These are phyloP conservation scores for Cryptomeria japonica DNA, from an alignment of 75 land plant genomes.

Conservation along the genomic window DNA sequence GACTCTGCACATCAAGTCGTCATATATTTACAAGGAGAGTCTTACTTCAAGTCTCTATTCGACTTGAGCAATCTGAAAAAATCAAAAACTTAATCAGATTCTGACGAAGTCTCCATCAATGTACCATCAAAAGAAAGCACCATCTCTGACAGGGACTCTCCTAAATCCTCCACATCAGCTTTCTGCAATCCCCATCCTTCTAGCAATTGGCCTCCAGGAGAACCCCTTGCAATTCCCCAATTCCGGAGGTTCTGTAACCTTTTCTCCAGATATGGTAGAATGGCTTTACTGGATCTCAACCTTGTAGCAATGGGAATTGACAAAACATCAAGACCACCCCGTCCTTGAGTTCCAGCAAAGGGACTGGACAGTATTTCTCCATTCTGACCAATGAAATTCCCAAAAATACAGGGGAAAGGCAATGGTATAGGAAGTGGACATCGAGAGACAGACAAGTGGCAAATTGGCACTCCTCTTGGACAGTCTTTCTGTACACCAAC, in stretches of 20 bases:
- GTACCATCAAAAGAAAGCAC: constrained; percentile 23
- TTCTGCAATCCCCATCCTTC: constrained; percentile 81
- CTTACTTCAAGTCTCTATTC: background rate
- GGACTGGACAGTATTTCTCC: constrained; percentile 58
- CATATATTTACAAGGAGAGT: background rate
- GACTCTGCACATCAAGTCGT: background rate
- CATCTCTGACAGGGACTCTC: constrained; percentile 60
- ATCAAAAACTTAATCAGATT: constrained; percentile 31
- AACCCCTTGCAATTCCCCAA: constrained; percentile 49
- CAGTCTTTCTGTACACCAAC: constrained; percentile 26
- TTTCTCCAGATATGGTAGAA: constrained; percentile 70
- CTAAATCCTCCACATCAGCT: constrained; percentile 80
- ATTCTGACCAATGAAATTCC: constrained; percentile 42
- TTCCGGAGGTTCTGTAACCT: constrained; percentile 50
- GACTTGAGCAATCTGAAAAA: background rate
- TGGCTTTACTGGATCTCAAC: constrained; percentile 64
- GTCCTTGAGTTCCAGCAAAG: constrained; percentile 22
- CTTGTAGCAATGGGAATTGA: constrained; percentile 88
- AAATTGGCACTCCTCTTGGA: constrained; percentile 29
- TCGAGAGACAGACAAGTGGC: constrained; percentile 63
- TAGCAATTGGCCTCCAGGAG: constrained; percentile 51
- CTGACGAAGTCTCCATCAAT: constrained; percentile 30
- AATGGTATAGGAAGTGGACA: constrained; percentile 90
- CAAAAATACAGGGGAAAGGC: constrained; percentile 86
- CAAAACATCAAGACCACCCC: constrained; percentile 71